These are phyloP conservation scores for Ceratobasidium papillatum DNA, from an alignment of 1,284 basidiomycete genomes.

Conservation along the genomic window DNA sequence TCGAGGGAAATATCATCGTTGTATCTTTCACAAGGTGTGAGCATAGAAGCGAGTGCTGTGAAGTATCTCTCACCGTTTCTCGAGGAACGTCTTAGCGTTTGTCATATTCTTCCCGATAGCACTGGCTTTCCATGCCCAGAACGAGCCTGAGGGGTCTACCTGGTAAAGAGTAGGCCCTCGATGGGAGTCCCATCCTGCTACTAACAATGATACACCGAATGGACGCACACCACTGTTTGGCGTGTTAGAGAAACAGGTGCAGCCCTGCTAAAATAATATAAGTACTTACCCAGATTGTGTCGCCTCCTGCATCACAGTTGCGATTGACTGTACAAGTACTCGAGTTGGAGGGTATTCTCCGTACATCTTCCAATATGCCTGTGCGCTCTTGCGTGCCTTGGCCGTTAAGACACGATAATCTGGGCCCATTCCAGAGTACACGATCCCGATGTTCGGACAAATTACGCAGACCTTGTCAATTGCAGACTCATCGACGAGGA, in stretches of 20 bases:
- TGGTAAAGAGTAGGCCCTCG: constrained; percentile 95
- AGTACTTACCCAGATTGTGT: constrained; percentile 92
- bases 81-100: constrained; percentile 98
- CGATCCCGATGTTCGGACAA: constrained; percentile 98
- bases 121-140: constrained; percentile 99
- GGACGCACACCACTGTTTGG: constrained; percentile 89
- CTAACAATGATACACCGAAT: constrained; percentile 95
- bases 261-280: constrained; percentile 7
- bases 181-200: constrained; percentile 94
- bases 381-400: constrained; percentile 96
- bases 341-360: constrained; percentile 99
- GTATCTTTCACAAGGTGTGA: constrained; percentile 67
- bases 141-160: constrained; percentile 98
- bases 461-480: constrained; percentile 96
- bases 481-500: constrained; percentile 96
- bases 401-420: constrained; percentile 95
- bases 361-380: constrained; percentile 99
- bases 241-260: background rate
- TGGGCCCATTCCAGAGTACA: constrained; percentile 99
- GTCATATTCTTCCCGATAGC: constrained; percentile 99
- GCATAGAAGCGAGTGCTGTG: constrained; percentile 34
- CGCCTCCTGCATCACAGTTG: constrained; percentile 98
- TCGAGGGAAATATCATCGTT: constrained; percentile 99
- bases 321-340: constrained; percentile 96
- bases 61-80: constrained; percentile 79